A percentile compares a stretch with the other conserved stretches of the same genome.
These are phyloP conservation scores for Paecilomyces formosus DNA, from an alignment of 2,329 filamentous ascomycete genomes.

Conservation along the genomic window DNA sequence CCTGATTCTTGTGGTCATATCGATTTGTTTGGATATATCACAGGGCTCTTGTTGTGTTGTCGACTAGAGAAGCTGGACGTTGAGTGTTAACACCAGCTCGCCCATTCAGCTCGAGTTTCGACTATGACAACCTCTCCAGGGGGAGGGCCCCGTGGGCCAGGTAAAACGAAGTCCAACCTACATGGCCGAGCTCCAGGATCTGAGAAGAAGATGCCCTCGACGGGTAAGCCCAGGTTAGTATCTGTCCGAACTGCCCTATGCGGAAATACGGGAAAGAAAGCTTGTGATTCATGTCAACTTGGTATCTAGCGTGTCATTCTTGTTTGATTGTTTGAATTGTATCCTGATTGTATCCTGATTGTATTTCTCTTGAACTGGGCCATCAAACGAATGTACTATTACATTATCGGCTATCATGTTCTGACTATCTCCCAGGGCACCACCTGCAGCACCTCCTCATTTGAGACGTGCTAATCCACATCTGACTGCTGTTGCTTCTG, in stretches of 20 bases:
- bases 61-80: neutral
- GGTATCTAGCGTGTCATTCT: neutral
- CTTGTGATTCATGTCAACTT: neutral
- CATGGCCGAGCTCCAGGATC: neutral
- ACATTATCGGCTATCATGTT: neutral
- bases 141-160: neutral
- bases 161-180: neutral
- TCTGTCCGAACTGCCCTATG: neutral
- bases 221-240: neutral
- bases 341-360: too few species aligned
- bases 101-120: neutral
- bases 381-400: too few species aligned
- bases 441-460: slow-evolving; percentile 7
- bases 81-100: neutral
- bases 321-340: neutral
- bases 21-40: neutral
- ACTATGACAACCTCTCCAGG: neutral
- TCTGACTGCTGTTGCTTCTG: slow-evolving; percentile 14
- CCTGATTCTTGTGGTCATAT: neutral
- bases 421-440: slow-evolving; percentile 8
- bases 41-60: neutral
- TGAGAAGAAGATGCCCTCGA: neutral
- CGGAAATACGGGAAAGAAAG: neutral
- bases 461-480: slow-evolving; percentile 18
- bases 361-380: too few species aligned